Base-by-base conservation (phyloP, 2,329 filamentous ascomycete genomes). In the Aspergillus caelatus region DNA sequence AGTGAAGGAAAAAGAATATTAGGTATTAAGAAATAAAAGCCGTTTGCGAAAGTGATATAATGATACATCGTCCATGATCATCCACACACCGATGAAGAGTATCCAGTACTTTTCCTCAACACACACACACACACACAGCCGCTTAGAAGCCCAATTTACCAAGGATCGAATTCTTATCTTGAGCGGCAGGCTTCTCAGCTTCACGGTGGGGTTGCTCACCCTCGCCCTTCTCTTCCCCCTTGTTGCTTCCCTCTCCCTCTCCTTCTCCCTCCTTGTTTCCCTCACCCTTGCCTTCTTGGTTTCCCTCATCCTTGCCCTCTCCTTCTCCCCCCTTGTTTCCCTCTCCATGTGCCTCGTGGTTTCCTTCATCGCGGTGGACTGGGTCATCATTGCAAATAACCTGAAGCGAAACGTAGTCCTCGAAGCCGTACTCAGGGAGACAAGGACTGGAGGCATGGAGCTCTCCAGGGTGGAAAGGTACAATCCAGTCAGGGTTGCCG, bases 301-400 rank as follows among this genome's bases (percentile, higher is more conserved):
- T 39, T n/a, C 32, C 8, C n/a, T 52, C 12, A 5, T 19, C 5
- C 11, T 39, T 2, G 4, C 12, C 30, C 28, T 12, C 50, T 14
- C n/a, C n/a, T n/a, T n/a, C n/a, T n/a, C n/a, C n/a, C n/a, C n/a
- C n/a, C n/a, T 36, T 36, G 12, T 36, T 36, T 36, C 34, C 34
- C 34, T 36, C 34, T 16, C 12, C 34, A 36, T 36, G 34, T 36
- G 5, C 34, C 34, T 16, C 34, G 2, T 14, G 14, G 1, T 36
- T 16, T 36, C 34, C 34, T 3, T 36, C 34, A 7, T 36, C 34
- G 34, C 14, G 34, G 14, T 36, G 34, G 34, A 3, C 34, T 36
- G 34, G 8, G 16, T 56, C 34, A 4, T 62, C 53, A 28, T 63
- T 52, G 45, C 66, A 68, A n/a, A 65, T 28, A 6, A 68, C 57